Base-by-base conservation (phyloP, 768 basidiomycete genomes). In the Pleurotus pulmonarius region DNA sequence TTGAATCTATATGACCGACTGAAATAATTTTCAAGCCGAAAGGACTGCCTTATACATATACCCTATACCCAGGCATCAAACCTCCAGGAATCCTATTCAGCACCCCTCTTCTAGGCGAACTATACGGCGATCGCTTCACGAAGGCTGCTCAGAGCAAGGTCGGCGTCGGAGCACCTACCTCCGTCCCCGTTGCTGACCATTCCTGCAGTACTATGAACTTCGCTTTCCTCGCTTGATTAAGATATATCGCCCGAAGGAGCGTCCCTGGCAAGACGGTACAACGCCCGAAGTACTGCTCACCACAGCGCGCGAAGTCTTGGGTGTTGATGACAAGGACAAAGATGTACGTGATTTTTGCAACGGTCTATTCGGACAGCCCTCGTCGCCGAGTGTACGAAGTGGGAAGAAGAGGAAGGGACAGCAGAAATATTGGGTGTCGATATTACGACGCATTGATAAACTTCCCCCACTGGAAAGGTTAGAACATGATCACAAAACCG, bases 101-200 rank as follows among this genome's bases (percentile, higher is more conserved):
- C 9, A 70, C 71, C 25, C 92, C 92, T 1, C 63, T 92, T 13
- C 73, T 90, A 4, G 84, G 78, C 2, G 92, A 94, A 62, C 64
- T 95, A 3, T 85, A 82, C 58, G 92, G 93, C 11, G 93, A 89
- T 3, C 89, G 92, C 1, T 95, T 93, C 63, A 88, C 87, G 26
- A 90, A 89, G 65, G 70, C 84, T n/a, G 72, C 75, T 0, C 61
- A 71, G 22, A 81, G 81, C 64, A 73, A 79, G 63, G 90, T 90
- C 54, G 52, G 78, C 66, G 48, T 58, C 49, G 37, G 20, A 29
- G 37, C 11, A 45, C 24, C 38, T 46, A 18, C 15, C 20, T 45
- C 13, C 8, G 26, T 59, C 26, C 46, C 39, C 61, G 20, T 16
- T 16, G 11, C n/a, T 16, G 22, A 25, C 24, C 3, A 16, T 37